Conservation (phyloP, 2,329 filamentous ascomycete genomes). For the Botrytis elliptica region DNA sequence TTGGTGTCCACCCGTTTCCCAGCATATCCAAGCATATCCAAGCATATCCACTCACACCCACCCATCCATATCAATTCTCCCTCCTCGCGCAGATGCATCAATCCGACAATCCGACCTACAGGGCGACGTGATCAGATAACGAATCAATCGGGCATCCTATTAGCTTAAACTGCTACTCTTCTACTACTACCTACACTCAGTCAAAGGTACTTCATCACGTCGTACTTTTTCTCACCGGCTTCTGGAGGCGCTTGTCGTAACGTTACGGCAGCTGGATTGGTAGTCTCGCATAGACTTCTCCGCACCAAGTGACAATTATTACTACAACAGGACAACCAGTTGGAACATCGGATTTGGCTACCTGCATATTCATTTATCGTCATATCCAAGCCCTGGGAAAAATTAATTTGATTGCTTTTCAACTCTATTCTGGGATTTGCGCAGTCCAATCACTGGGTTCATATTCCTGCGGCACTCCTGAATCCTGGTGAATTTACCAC, state of each 20-base stretch:
- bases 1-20: background rate
- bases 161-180: background rate
- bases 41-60: background rate
- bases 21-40: background rate
- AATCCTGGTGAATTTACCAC: constrained; percentile 8
- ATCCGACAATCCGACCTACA: background rate
- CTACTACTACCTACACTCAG: background rate
- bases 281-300: constrained; percentile 5
- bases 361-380: constrained; percentile 26
- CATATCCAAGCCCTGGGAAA: background rate
- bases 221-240: background rate
- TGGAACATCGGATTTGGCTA: constrained; percentile 9
- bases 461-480: constrained; percentile 17
- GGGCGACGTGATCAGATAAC: background rate
- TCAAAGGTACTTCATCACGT: background rate
- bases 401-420: background rate
- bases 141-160: background rate
- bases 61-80: background rate
- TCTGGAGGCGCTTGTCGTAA: constrained; percentile 8
- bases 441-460: constrained; percentile 4
- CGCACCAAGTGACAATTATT: constrained; percentile 14
- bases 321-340: constrained; percentile 8
- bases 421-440: constrained; percentile 18
- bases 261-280: constrained; percentile 14
- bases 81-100: background rate